These are phyloP conservation scores for Scheffersomyces quercinus DNA, from an alignment of 1,139 yeast species.

Conservation along the genomic window DNA sequence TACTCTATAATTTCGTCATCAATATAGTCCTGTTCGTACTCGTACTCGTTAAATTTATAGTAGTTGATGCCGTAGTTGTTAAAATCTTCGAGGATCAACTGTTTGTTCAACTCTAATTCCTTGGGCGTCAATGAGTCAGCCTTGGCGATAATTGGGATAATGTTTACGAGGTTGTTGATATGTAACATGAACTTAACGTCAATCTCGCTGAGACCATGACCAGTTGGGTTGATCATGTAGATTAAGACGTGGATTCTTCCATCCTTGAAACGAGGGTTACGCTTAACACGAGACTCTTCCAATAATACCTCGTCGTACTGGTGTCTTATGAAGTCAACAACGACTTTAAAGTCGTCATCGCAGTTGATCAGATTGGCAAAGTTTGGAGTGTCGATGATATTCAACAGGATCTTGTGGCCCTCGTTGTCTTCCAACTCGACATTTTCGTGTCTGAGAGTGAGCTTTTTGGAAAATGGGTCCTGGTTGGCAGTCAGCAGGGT, in stretches of 20 bases:
- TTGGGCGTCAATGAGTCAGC: constrained; percentile 42
- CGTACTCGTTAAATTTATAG: constrained; percentile 51
- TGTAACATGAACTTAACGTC: constrained; percentile 44
- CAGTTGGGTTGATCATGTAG: constrained; percentile 50
- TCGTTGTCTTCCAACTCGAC: constrained; percentile 54
- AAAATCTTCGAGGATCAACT: constrained; percentile 44
- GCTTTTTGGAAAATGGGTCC: constrained; percentile 43
- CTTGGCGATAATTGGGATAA: constrained; percentile 45
- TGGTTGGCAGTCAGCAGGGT: constrained; percentile 39
- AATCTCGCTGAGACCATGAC: constrained; percentile 47
- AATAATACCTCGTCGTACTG: constrained; percentile 51
- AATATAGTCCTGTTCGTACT: constrained; percentile 47
- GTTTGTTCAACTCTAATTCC: constrained; percentile 39
- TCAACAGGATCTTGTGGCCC: constrained; percentile 49
- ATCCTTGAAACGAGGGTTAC: constrained; percentile 50
- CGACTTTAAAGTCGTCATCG: constrained; percentile 44
- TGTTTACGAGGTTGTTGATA: constrained; percentile 43
- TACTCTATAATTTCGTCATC: constrained; percentile 53
- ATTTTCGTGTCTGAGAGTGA: constrained; percentile 49
- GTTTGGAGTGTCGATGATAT: constrained; percentile 66
- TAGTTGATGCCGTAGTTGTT: constrained; percentile 39
- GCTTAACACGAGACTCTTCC: constrained; percentile 49
- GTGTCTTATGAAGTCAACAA: constrained; percentile 51
- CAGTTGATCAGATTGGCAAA: constrained; percentile 67
- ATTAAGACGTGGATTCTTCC: constrained; percentile 49